phyloP scores from a whole-genome alignment of 257 asterid species.

The Ligustrum vulgare region DNA sequence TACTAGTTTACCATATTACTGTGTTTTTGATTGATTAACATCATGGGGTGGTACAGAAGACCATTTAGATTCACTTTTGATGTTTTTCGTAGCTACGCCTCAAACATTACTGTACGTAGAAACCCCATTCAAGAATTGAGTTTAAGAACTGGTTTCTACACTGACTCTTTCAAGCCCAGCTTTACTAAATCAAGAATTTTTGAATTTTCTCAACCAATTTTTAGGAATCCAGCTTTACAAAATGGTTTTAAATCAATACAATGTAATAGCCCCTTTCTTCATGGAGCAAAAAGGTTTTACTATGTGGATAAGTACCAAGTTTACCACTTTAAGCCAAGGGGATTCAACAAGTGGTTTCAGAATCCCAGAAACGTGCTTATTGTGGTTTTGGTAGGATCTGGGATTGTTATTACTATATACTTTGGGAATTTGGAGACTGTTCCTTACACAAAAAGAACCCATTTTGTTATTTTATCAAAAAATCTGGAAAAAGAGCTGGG shows the following conservation, averaged over 20 bases:
- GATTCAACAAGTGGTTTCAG: conserved; percentile 59
- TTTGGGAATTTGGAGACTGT: conserved; percentile 80
- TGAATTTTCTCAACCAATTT: conserved; percentile 32
- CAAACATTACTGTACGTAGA: conserved; percentile 35
- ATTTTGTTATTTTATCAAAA: conserved; percentile 73
- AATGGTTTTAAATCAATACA: conserved; percentile 30
- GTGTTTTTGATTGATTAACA: conserved; percentile 13
- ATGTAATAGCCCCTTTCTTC: conserved; percentile 39
- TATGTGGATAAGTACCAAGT: conserved; percentile 56
- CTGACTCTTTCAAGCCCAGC: conserved; percentile 15
- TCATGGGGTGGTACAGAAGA: conserved; percentile 74
- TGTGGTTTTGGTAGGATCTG: conserved; percentile 57
- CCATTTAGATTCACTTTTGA: conserved; percentile 42
- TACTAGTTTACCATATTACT: neutral
- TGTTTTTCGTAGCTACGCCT: conserved; percentile 37
- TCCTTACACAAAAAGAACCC: conserved; percentile 82
- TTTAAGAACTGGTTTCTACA: neutral
- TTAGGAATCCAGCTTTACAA: conserved; percentile 41
- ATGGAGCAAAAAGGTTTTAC: conserved; percentile 71
- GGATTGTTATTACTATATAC: conserved; percentile 62
- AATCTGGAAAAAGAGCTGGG: conserved; percentile 61
- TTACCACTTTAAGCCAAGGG: conserved; percentile 72
- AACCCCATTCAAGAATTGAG: conserved; percentile 26
- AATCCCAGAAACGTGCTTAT: conserved; percentile 50
- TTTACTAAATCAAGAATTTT: conserved; percentile 19